Evolutionary conservation across 345 rosid genomes (phyloP).

Genomic region (Lagerstroemia speciosa): DNA sequence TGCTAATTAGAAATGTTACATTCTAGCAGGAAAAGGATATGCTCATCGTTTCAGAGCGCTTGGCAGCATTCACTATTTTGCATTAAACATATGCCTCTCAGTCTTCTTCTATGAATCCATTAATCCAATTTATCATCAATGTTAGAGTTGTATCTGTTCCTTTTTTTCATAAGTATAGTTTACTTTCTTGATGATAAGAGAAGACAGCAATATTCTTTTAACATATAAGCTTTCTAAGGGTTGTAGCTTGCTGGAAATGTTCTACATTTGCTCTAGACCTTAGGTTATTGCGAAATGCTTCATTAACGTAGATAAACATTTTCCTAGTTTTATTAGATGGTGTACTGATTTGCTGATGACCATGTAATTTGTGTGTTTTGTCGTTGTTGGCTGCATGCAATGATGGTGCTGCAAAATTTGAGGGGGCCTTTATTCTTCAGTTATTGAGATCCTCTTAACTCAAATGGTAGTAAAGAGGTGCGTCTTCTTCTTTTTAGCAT

Average conservation of each 20-base stretch:
- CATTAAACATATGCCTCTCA: constrained; percentile 52
- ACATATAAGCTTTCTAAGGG: neutral
- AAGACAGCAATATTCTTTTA: neutral
- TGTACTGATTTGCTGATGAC: constrained; percentile 2
- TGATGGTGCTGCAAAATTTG: constrained; percentile 59
- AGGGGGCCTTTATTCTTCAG: constrained; percentile 79
- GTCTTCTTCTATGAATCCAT: constrained; percentile 51
- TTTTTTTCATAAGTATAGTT: neutral
- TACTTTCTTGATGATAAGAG: neutral
- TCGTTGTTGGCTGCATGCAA: constrained; percentile 61
- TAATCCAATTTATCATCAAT: constrained; percentile 37
- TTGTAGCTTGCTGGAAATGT: neutral
- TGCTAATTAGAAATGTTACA: neutral
- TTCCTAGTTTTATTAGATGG: neutral
- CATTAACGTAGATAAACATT: too few relatives aligned
- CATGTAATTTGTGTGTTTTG: constrained; percentile 10
- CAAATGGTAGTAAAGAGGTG: constrained; percentile 56
- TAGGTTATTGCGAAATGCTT: neutral
- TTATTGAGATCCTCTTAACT: constrained; percentile 40
- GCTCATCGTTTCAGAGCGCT: constrained; percentile 54
- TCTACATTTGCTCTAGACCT: neutral
- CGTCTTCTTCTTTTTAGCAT: constrained; percentile 2
- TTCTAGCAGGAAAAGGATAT: constrained; percentile 42
- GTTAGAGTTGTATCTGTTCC: constrained; percentile 29
- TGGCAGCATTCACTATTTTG: constrained; percentile 59